Conservation (phyloP, 2,329 filamentous ascomycete species). For the Venturia effusa region DNA sequence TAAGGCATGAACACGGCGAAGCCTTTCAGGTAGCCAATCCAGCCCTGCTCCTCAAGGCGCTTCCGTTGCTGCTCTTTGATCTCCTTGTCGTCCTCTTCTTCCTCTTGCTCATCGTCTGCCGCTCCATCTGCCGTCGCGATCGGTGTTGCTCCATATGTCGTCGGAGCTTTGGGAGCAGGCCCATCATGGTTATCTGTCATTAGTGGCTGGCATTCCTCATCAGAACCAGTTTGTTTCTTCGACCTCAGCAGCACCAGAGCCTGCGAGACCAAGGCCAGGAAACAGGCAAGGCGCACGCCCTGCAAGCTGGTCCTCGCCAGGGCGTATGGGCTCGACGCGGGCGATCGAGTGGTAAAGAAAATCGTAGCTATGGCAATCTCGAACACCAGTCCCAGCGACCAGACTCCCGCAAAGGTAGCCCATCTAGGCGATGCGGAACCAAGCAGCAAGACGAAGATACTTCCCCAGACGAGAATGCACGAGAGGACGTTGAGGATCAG, state of each 20-base stretch:
- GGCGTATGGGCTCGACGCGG: neutral
- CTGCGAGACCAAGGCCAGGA: neutral
- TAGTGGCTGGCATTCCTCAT: constrained; percentile 9
- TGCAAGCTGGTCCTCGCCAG: neutral
- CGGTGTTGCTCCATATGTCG: constrained; percentile 6
- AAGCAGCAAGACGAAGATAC: neutral
- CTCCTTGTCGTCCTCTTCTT: constrained; percentile 43
- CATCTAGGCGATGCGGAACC: neutral
- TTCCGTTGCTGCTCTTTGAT: constrained; percentile 44
- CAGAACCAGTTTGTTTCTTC: neutral
- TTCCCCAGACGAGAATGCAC: constrained; percentile 2
- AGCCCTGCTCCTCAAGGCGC: constrained; percentile 62
- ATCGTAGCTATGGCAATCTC: constrained; percentile 3
- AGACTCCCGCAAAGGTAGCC: constrained; percentile 4
- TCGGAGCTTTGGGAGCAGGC: neutral
- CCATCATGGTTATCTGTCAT: neutral
- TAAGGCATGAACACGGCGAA: constrained; percentile 68
- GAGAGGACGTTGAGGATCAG: constrained; percentile 2
- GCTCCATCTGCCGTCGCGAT: neutral
- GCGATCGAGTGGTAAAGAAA: neutral
- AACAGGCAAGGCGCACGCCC: constrained; percentile 3
- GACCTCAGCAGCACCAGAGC: neutral
- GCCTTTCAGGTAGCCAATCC: constrained; percentile 64
- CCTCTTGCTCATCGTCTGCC: constrained; percentile 29
- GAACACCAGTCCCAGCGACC: neutral